phyloP scores from a whole-genome alignment of 2,329 filamentous ascomycete species.

The Diaporthe vexans region DNA sequence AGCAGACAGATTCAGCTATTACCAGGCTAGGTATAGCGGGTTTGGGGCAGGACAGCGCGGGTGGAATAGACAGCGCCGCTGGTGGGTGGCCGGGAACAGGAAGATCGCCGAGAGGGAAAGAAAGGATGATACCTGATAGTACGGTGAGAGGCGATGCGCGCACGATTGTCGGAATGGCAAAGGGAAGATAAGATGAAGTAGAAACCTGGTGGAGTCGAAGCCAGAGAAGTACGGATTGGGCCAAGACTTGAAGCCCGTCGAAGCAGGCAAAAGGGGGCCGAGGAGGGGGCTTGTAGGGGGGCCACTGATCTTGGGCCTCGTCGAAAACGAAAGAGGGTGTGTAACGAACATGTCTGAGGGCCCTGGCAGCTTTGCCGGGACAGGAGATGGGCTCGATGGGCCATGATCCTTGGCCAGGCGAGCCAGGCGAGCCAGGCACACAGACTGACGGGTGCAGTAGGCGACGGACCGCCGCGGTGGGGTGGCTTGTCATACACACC shows the following conservation, averaged over 20 bases:
- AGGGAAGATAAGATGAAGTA: slow-evolving; percentile 36
- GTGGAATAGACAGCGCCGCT: slow-evolving; percentile 27
- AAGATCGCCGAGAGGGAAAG: slow-evolving; percentile 32
- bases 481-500: neutral
- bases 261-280: slow-evolving; percentile 31
- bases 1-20: slow-evolving; percentile 34
- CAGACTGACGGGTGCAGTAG: slow-evolving; percentile 31
- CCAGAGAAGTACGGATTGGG: slow-evolving; percentile 32
- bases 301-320: slow-evolving; percentile 18
- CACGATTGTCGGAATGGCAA: slow-evolving; percentile 12
- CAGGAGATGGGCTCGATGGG: slow-evolving; percentile 24
- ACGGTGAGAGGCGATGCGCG: slow-evolving; percentile 8
- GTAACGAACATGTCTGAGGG: slow-evolving; percentile 41
- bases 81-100: slow-evolving; percentile 23
- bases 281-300: slow-evolving; percentile 18
- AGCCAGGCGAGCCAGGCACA: neutral
- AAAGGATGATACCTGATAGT: slow-evolving; percentile 34
- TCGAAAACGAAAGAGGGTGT: slow-evolving; percentile 18
- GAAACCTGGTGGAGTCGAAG: slow-evolving; percentile 37
- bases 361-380: slow-evolving; percentile 32
- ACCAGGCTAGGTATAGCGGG: slow-evolving; percentile 37
- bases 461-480: slow-evolving; percentile 23
- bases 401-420: slow-evolving; percentile 22
- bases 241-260: slow-evolving; percentile 25
- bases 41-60: slow-evolving; percentile 27